Percentiles rank a stretch among this genome's conserved stretches.
These are phyloP conservation scores for Lathyrus tuberosus DNA, from an alignment of 306 rosid genomes.

Conservation along the genomic window DNA sequence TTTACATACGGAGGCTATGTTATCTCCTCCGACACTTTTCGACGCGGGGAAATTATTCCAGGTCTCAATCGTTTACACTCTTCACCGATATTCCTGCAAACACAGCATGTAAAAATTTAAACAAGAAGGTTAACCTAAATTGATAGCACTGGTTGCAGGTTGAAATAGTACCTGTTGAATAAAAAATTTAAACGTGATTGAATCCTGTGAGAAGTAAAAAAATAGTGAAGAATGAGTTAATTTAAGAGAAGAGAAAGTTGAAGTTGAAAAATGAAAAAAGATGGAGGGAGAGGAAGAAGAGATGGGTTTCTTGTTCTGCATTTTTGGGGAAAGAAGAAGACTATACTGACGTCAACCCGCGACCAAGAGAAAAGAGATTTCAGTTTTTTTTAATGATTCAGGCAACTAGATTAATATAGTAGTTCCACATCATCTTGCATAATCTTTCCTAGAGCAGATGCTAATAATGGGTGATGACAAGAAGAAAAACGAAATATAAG, in stretches of 20 bases:
- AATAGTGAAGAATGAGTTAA: neutral
- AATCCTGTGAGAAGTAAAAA: constrained; percentile 50
- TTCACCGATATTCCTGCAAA: constrained; percentile 65
- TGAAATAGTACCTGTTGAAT: constrained; percentile 65
- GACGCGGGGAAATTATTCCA: constrained; percentile 79
- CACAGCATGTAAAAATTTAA: constrained; percentile 3
- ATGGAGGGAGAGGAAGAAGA: no score
- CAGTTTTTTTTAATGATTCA: no score
- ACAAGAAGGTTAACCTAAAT: neutral
- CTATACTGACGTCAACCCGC: no score
- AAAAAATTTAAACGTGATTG: constrained; percentile 64
- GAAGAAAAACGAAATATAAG: constrained; percentile 98
- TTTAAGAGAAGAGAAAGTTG: neutral
- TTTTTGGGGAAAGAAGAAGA: no score
- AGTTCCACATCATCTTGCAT: no score
- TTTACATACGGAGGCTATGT: constrained; percentile 75
- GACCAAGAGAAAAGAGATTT: no score
- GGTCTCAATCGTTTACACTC: constrained; percentile 71
- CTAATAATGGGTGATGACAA: constrained; percentile 95
- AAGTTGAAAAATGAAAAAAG: constrained; percentile 1
- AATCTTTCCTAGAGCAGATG: constrained; percentile 93
- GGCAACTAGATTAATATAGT: no score
- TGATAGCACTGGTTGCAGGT: neutral
- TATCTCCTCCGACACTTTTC: constrained; percentile 72
- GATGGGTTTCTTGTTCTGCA: no score